Percentiles rank a stretch among this genome's conserved stretches.
Evolutionary conservation across 495 filamentous ascomycete species (phyloP).

Genomic region (Neurospora sp.): DNA sequence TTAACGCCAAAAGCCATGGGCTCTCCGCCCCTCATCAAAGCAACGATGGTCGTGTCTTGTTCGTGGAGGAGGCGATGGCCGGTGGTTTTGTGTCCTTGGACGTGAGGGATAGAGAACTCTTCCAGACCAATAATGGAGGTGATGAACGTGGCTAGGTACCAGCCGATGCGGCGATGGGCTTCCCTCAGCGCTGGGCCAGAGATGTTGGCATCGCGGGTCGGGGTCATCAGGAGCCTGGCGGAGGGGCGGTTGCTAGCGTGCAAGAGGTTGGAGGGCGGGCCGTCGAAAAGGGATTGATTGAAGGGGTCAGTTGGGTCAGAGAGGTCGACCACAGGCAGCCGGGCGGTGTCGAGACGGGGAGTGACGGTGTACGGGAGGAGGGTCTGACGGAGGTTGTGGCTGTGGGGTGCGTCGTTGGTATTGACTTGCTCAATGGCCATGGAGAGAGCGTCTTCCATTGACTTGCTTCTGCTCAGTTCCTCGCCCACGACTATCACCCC

Average conservation of each 20-base stretch:
- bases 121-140: conserved; percentile 44
- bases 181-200: conserved; percentile 39
- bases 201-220: conserved; percentile 42
- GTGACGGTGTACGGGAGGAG: conserved; percentile 33
- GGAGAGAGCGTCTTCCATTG: conserved; percentile 42
- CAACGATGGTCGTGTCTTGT: conserved; percentile 43
- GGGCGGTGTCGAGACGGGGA: conserved; percentile 34
- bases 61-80: conserved; percentile 47
- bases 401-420: conserved; percentile 21
- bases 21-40: conserved; percentile 58
- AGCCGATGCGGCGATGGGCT: conserved; percentile 41
- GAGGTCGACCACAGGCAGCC: conserved; percentile 37
- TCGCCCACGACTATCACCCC: conserved; percentile 51
- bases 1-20: conserved; percentile 56
- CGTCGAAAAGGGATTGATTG: neutral
- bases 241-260: conserved; percentile 37
- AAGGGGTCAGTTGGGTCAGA: conserved; percentile 4
- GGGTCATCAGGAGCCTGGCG: conserved; percentile 47
- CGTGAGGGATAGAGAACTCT: conserved; percentile 39
- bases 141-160: conserved; percentile 45
- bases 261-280: conserved; percentile 9
- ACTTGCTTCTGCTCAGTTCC: conserved; percentile 38
- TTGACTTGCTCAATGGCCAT: conserved; percentile 27
- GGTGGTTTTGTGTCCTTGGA: conserved; percentile 36
- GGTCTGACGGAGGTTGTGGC: conserved; percentile 24